phyloP scores from a whole-genome alignment of 2,329 filamentous ascomycete genomes.

The Colletotrichum sidae region DNA sequence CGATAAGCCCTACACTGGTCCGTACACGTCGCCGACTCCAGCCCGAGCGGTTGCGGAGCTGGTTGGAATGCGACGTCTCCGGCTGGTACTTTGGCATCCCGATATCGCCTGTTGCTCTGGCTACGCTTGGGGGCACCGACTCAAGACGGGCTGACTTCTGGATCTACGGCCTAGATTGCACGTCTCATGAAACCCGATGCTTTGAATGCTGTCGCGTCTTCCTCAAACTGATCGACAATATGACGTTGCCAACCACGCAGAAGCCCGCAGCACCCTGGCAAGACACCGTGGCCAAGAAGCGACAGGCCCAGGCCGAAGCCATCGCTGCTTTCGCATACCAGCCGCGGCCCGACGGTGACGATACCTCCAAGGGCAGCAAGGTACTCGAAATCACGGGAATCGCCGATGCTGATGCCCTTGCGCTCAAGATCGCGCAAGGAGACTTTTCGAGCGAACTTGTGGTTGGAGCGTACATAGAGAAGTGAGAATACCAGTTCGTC shows the following conservation, averaged over 20 bases:
- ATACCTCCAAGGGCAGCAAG: neutral
- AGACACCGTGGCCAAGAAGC: constrained; percentile 11
- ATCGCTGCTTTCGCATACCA: neutral
- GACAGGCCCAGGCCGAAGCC: neutral
- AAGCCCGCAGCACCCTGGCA: neutral
- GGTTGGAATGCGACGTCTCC: too few species aligned
- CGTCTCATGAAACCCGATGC: too few species aligned
- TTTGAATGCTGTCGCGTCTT: too few species aligned
- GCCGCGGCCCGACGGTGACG: neutral
- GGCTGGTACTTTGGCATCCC: neutral
- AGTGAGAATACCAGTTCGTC: neutral
- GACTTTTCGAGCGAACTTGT: constrained; percentile 8
- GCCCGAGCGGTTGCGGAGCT: constrained; percentile 7
- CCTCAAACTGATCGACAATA: neutral
- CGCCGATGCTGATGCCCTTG: neutral
- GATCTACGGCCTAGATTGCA: too few species aligned
- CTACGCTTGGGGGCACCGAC: too few species aligned
- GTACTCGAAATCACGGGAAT: neutral
- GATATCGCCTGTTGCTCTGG: neutral
- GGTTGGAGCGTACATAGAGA: constrained; percentile 13
- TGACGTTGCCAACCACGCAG: neutral
- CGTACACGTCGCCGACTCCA: neutral
- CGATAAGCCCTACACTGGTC: constrained; percentile 8
- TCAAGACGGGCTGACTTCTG: too few species aligned
- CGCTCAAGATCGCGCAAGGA: neutral